phyloP scores from a whole-genome alignment of 192 early-diverging fungal species.

The Oehlia diaphana region DNA sequence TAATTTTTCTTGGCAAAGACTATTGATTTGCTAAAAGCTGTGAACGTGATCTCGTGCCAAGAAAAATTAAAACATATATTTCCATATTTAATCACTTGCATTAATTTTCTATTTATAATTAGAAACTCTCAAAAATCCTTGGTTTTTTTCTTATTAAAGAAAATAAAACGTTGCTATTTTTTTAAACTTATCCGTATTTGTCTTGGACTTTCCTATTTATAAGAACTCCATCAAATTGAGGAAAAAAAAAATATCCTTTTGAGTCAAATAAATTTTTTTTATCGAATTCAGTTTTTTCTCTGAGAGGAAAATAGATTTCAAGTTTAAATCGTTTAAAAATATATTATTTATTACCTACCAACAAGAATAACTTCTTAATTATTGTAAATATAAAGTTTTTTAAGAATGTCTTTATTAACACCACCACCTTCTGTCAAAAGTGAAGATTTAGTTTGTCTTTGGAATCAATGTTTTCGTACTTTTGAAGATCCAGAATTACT shows the following conservation, averaged over 20 bases:
- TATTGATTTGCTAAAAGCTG: neutral
- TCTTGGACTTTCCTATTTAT: neutral
- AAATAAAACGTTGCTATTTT: neutral
- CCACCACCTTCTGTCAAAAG: neutral
- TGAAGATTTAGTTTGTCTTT: conserved; percentile 40
- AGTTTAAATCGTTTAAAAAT: neutral
- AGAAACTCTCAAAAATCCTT: neutral
- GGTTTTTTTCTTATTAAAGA: neutral
- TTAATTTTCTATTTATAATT: neutral
- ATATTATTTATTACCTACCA: no score
- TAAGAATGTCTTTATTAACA: conserved; percentile 24
- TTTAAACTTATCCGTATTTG: neutral
- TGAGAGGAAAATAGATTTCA: neutral
- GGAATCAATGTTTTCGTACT: conserved; percentile 45
- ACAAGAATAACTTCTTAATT: neutral
- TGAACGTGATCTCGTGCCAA: neutral
- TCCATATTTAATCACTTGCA: neutral
- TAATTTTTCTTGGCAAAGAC: neutral
- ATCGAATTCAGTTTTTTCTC: neutral
- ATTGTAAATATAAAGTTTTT: neutral
- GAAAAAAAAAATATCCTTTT: no score
- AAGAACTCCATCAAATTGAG: neutral
- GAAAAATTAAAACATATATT: neutral
- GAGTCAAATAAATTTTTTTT: neutral
- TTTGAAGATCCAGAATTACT: conserved; percentile 83